phyloP scores from a whole-genome alignment of 1,284 basidiomycete genomes.

The Moesziomyces sp. region DNA sequence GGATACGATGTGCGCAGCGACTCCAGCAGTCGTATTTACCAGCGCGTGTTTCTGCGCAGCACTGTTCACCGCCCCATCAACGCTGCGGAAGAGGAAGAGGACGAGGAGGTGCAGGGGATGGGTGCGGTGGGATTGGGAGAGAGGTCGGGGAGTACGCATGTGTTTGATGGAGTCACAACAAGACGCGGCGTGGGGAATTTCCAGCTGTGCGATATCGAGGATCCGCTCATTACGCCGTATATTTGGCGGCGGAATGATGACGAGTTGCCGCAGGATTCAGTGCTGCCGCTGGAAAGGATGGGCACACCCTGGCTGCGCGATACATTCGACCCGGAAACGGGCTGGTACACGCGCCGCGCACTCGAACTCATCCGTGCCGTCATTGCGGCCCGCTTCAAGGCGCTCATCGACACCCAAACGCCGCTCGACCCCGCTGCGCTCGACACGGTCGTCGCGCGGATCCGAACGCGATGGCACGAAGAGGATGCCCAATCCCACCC shows the following conservation, averaged over 20 bases:
- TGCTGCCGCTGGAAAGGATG: constrained; percentile 1
- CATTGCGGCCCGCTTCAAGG: constrained; percentile 41
- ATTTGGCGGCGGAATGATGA: constrained; percentile 31
- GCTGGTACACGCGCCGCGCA: constrained; percentile 54
- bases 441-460: constrained; percentile 8
- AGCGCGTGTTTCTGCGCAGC: constrained; percentile 48
- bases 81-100: not conserved
- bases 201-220: constrained; percentile 89
- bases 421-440: constrained; percentile 7
- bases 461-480: constrained; percentile 22
- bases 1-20: constrained; percentile 88
- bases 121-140: not conserved
- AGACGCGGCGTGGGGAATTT: constrained; percentile 87
- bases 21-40: constrained; percentile 74
- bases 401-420: constrained; percentile 22
- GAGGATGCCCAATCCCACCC: constrained; percentile 17
- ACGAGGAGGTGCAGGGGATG: constrained; percentile 1
- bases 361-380: constrained; percentile 50
- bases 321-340: constrained; percentile 33
- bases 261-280: constrained; percentile 1
- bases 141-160: constrained; percentile 73
- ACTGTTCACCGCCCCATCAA: not conserved
- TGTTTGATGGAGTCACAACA: constrained; percentile 85
- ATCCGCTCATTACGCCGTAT: constrained; percentile 73
- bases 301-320: constrained; percentile 17